These are phyloP conservation scores for Viola pubescens DNA, from an alignment of 441 rosid species.

Conservation along the genomic window DNA sequence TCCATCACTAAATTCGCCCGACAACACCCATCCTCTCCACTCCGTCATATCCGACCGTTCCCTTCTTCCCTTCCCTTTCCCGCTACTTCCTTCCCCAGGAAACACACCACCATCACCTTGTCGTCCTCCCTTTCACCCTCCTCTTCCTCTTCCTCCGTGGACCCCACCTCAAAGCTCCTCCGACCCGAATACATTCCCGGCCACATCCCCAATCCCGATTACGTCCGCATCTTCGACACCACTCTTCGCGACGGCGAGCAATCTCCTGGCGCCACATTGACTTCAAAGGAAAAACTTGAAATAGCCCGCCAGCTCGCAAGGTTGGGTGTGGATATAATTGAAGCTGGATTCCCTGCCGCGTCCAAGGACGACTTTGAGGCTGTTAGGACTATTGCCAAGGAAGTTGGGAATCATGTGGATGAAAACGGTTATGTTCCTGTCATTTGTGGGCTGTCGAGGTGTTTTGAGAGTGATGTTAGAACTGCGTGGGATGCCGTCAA, in stretches of 20 bases:
- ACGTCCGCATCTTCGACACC: conserved; percentile 82
- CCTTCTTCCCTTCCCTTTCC: conserved; percentile 1
- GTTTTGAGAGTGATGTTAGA: conserved; percentile 69
- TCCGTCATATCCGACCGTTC: background rate
- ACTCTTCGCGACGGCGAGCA: conserved; percentile 98
- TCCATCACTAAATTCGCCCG: conserved; percentile 1
- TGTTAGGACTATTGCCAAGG: conserved; percentile 56
- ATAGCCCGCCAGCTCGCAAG: conserved; percentile 76
- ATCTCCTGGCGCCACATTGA: conserved; percentile 84
- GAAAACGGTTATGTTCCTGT: conserved; percentile 73
- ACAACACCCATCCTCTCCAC: background rate
- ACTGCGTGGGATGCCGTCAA: conserved; percentile 88
- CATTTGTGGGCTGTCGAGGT: conserved; percentile 77
- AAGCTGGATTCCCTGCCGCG: conserved; percentile 85
- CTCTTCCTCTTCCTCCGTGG: conserved; percentile 4
- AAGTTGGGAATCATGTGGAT: conserved; percentile 53
- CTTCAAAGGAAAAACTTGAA: conserved; percentile 73
- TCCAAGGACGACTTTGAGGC: conserved; percentile 84
- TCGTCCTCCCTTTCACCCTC: conserved; percentile 19
- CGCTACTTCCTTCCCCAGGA: conserved; percentile 10
- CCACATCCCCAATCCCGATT: conserved; percentile 58
- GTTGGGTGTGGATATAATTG: conserved; percentile 85
- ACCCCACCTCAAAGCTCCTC: conserved; percentile 9
- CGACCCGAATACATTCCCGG: conserved; percentile 63
- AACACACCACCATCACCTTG: conserved; percentile 10